Percentiles rank a stretch among this genome's conserved stretches.
These are phyloP conservation scores for Triadica sebifera DNA, from an alignment of 345 rosid species.

Conservation along the genomic window DNA sequence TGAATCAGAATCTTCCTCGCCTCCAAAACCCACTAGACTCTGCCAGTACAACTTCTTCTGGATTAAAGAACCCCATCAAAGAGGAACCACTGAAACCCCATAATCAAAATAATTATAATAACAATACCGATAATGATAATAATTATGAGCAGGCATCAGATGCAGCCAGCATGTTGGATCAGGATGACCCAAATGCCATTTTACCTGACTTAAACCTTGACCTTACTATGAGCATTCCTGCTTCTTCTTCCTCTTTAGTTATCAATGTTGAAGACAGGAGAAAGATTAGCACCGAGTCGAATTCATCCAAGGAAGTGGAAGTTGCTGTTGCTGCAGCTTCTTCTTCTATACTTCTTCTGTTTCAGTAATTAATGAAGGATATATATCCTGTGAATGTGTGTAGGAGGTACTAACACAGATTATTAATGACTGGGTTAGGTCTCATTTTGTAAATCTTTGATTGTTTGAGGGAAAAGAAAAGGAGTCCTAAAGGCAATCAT, in stretches of 20 bases:
- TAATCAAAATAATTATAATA: not conserved
- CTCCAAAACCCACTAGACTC: constrained; percentile 23
- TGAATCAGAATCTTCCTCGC: constrained; percentile 29
- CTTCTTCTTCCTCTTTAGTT: constrained; percentile 12
- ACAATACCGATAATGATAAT: not conserved
- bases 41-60: constrained; percentile 25
- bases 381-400: no score
- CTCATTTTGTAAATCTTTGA: constrained; percentile 10
- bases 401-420: no score
- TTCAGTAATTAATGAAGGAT: constrained; percentile 4
- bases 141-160: constrained; percentile 35
- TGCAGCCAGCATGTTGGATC: constrained; percentile 36
- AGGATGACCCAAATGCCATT: constrained; percentile 13
- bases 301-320: not conserved
- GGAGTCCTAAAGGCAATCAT: not conserved
- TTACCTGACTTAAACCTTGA: constrained; percentile 59
- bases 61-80: not conserved
- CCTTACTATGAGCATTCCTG: constrained; percentile 22
- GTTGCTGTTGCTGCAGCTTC: not conserved
- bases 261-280: constrained; percentile 13
- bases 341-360: constrained; percentile 37
- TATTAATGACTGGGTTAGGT: not conserved
- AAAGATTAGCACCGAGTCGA: not conserved
- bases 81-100: not conserved
- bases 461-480: not conserved